A percentile compares a stretch with the other conserved stretches of the same genome.
These are phyloP conservation scores for Dalbergia cochinchinensis DNA, from an alignment of 306 rosid species.

Conservation along the genomic window DNA sequence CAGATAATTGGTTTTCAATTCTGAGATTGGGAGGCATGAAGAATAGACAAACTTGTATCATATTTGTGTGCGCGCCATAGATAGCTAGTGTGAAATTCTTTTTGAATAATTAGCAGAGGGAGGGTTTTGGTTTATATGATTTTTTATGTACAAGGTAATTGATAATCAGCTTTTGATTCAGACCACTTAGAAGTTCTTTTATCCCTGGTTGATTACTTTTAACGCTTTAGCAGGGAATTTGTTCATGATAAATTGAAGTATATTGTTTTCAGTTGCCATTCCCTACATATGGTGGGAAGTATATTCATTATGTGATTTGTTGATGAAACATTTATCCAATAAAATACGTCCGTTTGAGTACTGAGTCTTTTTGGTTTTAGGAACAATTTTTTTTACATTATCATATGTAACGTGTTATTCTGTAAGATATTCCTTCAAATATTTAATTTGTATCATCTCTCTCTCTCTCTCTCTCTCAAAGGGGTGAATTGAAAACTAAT, in stretches of 20 bases:
- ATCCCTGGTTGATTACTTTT: conserved; percentile 58
- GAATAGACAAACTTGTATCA: conserved; percentile 71
- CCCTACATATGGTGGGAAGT: conserved; percentile 47
- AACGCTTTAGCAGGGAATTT: conserved; percentile 55
- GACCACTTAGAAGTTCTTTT: conserved; percentile 52
- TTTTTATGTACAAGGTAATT: conserved; percentile 64
- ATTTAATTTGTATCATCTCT: neutral
- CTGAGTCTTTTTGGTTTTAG: conserved; percentile 22
- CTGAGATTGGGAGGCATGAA: conserved; percentile 45
- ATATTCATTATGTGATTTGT: conserved; percentile 70
- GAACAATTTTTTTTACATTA: conserved; percentile 30
- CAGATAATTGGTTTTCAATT: conserved; percentile 42
- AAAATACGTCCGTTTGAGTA: conserved; percentile 42
- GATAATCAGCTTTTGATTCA: conserved; percentile 55
- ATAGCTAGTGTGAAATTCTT: conserved; percentile 93
- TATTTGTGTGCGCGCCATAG: conserved; percentile 78
- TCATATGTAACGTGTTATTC: neutral
- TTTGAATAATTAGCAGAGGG: conserved; percentile 68
- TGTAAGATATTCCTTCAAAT: neutral
- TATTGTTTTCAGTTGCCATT: conserved; percentile 43
- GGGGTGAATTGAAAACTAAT: neutral
- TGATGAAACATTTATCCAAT: conserved; percentile 57
- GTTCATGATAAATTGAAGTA: conserved; percentile 36
- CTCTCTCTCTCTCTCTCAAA: neutral
- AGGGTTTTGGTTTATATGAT: conserved; percentile 67